These are phyloP conservation scores for Myxozyma kluyveri DNA, from an alignment of 805 yeast genomes.

Conservation along the genomic window DNA sequence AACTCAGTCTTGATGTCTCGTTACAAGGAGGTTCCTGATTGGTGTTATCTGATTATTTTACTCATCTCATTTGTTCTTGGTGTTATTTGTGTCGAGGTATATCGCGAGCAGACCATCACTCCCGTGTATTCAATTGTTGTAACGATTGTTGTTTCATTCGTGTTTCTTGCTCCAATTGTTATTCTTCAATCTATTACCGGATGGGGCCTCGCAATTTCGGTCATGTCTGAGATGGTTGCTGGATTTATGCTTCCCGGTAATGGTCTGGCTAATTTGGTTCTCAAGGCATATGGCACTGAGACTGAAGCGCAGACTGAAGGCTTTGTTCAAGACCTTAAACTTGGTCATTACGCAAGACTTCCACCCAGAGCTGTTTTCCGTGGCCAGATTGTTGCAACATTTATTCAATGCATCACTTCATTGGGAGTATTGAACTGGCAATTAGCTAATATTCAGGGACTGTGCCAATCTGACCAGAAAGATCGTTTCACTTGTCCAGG, in stretches of 20 bases:
- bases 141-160: conserved; percentile 51
- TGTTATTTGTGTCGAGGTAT: conserved; percentile 42
- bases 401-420: conserved; percentile 48
- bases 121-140: conserved; percentile 63
- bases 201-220: conserved; percentile 57
- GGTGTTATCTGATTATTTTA: conserved; percentile 55
- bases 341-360: conserved; percentile 63
- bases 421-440: conserved; percentile 46
- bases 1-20: conserved; percentile 55
- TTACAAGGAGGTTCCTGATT: conserved; percentile 61
- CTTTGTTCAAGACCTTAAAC: conserved; percentile 55
- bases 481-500: conserved; percentile 51
- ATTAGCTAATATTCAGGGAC: conserved; percentile 39
- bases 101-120: conserved; percentile 48
- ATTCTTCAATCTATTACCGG: conserved; percentile 63
- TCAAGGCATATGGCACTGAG: conserved; percentile 57
- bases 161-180: conserved; percentile 61
- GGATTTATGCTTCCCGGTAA: conserved; percentile 64
- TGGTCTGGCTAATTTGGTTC: conserved; percentile 62
- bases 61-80: conserved; percentile 48
- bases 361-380: conserved; percentile 61
- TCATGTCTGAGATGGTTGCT: conserved; percentile 59
- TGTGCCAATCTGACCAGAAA: conserved; percentile 46
- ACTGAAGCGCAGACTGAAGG: conserved; percentile 54
- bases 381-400: conserved; percentile 49